A percentile compares a stretch with the other conserved stretches of the same genome.
phyloP scores from a whole-genome alignment of 768 basidiomycete genomes.

The Nevesoporus exiguus region DNA sequence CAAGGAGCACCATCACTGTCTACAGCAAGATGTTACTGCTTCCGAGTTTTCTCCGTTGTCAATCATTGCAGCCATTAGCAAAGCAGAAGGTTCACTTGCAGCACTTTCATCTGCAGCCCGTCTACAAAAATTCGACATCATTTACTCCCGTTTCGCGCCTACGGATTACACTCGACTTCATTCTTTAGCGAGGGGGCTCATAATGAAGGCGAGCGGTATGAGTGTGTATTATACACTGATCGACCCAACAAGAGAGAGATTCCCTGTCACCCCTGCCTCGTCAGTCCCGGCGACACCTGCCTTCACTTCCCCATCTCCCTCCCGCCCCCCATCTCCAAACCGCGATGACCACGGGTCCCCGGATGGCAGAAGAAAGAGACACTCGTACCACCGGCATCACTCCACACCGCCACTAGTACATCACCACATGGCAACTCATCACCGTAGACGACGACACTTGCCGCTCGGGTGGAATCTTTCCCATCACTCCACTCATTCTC shows the following conservation, averaged over 20 bases:
- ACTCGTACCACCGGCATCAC: background rate
- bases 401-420: constrained; percentile 1
- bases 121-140: constrained; percentile 56
- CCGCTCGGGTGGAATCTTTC: constrained; percentile 13
- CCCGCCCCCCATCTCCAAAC: constrained; percentile 33
- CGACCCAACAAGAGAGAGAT: constrained; percentile 57
- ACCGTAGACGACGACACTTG: constrained; percentile 9
- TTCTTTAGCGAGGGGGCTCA: constrained; percentile 44
- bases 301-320: constrained; percentile 29
- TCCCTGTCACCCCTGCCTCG: constrained; percentile 46
- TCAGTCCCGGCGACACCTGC: constrained; percentile 37
- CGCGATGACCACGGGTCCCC: background rate
- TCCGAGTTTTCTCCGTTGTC: constrained; percentile 32
- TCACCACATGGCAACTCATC: constrained; percentile 1
- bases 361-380: background rate
- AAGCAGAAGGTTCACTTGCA: constrained; percentile 47
- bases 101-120: constrained; percentile 49
- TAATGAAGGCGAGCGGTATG: constrained; percentile 59
- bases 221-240: constrained; percentile 58
- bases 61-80: constrained; percentile 32
- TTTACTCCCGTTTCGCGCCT: constrained; percentile 58
- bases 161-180: constrained; percentile 55
- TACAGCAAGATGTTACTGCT: constrained; percentile 41
- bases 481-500: constrained; percentile 32
- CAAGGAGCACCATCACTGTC: constrained; percentile 43